Percentiles rank a stretch among this genome's conserved stretches.
Evolutionary conservation across 192 early-diverging fungal genomes (phyloP).

Genomic region (Linnemannia elongata): DNA sequence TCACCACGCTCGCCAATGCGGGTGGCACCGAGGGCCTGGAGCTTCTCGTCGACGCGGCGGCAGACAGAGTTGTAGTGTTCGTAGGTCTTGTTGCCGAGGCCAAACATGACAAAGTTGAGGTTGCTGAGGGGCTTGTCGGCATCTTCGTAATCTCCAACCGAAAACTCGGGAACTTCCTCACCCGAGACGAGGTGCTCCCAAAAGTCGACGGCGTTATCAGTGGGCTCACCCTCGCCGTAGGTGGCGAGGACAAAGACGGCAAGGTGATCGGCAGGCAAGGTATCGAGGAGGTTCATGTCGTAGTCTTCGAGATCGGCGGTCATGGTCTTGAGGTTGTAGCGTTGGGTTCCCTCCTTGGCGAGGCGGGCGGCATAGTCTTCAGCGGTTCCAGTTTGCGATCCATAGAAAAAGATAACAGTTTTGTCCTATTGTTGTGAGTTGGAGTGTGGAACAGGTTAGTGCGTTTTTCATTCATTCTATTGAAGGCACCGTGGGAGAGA

Average conservation of each 20-base stretch:
- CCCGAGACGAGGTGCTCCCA: conserved; percentile 86
- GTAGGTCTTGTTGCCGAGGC: conserved; percentile 92
- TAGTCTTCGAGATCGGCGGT: conserved; percentile 93
- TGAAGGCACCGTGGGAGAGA: neutral
- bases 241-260: conserved; percentile 96
- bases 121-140: conserved; percentile 66
- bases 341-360: conserved; percentile 85
- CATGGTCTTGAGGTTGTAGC: conserved; percentile 80
- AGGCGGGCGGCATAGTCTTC: conserved; percentile 96
- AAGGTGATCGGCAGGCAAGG: conserved; percentile 76
- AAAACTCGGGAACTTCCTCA: conserved; percentile 78
- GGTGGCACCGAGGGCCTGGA: conserved; percentile 80
- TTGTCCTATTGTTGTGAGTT: conserved; percentile 64
- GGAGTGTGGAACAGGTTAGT: neutral
- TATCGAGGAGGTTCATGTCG: conserved; percentile 87
- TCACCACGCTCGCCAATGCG: conserved; percentile 87
- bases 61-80: conserved; percentile 92
- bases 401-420: conserved; percentile 92
- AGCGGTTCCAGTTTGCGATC: conserved; percentile 98
- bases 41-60: conserved; percentile 74
- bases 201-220: conserved; percentile 96
- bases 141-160: conserved; percentile 69
- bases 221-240: conserved; percentile 98
- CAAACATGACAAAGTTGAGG: conserved; percentile 81
- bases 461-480: neutral